A percentile compares a stretch with the other conserved stretches of the same genome.
phyloP scores from a whole-genome alignment of 441 rosid species.

The Euphorbia schlechtendalii region DNA sequence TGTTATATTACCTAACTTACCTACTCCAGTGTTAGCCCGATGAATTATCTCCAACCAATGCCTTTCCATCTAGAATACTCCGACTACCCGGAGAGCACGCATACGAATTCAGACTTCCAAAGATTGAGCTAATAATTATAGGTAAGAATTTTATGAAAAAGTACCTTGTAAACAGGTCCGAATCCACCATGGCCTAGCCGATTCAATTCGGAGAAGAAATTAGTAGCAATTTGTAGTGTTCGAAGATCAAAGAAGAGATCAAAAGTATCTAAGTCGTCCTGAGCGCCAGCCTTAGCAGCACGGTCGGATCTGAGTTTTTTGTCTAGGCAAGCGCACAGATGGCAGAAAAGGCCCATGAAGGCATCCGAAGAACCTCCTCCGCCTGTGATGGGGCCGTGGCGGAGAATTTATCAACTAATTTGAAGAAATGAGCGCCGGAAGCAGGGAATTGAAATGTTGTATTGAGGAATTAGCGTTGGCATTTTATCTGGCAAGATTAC shows the following conservation, averaged over 20 bases:
- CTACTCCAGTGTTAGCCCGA: neutral
- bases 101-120: neutral
- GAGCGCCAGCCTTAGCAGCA: slow-evolving; percentile 16
- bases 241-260: slow-evolving; percentile 59
- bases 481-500: too few species aligned
- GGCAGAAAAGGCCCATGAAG: slow-evolving; percentile 30
- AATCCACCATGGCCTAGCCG: slow-evolving; percentile 88
- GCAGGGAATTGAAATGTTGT: neutral
- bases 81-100: too few species aligned
- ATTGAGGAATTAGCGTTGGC: neutral
- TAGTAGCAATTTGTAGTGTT: slow-evolving; percentile 64
- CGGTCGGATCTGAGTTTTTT: slow-evolving; percentile 25
- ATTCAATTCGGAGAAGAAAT: slow-evolving; percentile 63
- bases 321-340: slow-evolving; percentile 29
- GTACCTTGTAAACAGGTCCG: slow-evolving; percentile 86
- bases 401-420: neutral
- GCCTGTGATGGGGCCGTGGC: too few species aligned
- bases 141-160: neutral
- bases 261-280: slow-evolving; percentile 22
- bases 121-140: neutral
- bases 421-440: neutral
- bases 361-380: slow-evolving; percentile 8
- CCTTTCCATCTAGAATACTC: too few species aligned
- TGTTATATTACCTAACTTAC: too few species aligned
- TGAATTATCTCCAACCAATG: neutral